phyloP scores from a whole-genome alignment of 2,329 filamentous ascomycete species.

The Aspergillus pseudoterreus region DNA sequence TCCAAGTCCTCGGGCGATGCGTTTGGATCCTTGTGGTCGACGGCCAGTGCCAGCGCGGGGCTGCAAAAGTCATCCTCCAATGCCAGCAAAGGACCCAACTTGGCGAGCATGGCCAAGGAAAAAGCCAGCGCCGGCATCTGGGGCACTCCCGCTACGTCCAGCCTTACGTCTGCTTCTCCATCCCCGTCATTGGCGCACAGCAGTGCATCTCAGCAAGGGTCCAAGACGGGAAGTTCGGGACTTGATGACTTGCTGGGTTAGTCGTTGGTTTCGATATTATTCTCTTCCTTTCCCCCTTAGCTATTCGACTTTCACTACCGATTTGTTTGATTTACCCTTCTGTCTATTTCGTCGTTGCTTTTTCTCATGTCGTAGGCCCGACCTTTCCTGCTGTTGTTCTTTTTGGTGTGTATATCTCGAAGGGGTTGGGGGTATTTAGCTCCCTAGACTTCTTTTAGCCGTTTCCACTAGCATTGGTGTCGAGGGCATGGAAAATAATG shows the following conservation, averaged over 20 bases:
- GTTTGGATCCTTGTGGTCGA: slow-evolving; percentile 80
- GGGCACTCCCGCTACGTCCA: slow-evolving; percentile 65
- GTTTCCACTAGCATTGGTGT: not conserved
- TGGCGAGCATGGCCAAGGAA: slow-evolving; percentile 96
- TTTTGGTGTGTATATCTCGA: not conserved
- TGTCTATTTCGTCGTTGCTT: slow-evolving; percentile 4
- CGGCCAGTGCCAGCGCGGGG: slow-evolving; percentile 64
- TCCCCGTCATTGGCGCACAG: slow-evolving; percentile 38
- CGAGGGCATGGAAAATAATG: not conserved
- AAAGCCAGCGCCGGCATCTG: slow-evolving; percentile 94
- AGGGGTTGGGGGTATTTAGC: not conserved
- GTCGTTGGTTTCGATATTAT: slow-evolving; percentile 4
- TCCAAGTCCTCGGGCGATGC: slow-evolving; percentile 65
- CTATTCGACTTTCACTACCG: not conserved
- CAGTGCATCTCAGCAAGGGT: slow-evolving; percentile 26
- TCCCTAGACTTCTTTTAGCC: not conserved
- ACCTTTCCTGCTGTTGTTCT: not conserved
- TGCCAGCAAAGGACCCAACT: slow-evolving; percentile 65
- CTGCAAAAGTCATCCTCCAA: slow-evolving; percentile 69
- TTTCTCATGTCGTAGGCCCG: not conserved
- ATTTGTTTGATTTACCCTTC: not conserved
- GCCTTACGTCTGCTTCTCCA: slow-evolving; percentile 44
- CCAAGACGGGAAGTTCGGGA: slow-evolving; percentile 34
- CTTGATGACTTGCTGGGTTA: slow-evolving; percentile 41
- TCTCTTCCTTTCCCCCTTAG: not conserved